Evolutionary conservation across 2,329 filamentous ascomycete genomes (phyloP).

Genomic region (Exophiala viscosa): DNA sequence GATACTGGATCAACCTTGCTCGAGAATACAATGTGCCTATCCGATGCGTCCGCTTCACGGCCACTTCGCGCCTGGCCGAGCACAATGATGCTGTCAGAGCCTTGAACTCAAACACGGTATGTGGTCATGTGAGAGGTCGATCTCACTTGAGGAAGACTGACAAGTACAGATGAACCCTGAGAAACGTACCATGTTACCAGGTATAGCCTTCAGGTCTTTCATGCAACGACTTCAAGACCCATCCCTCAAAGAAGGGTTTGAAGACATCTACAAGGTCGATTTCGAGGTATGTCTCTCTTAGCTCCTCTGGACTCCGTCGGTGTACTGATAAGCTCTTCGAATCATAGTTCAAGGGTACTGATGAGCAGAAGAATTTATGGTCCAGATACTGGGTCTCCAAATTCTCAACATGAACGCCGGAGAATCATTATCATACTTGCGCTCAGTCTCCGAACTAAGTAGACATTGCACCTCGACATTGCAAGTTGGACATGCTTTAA

Average conservation of each 20-base stretch:
- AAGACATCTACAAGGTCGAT: conserved; percentile 69
- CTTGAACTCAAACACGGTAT: conserved; percentile 45
- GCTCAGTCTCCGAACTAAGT: neutral
- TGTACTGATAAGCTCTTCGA: neutral
- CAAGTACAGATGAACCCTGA: conserved; percentile 72
- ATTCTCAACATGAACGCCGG: conserved; percentile 30
- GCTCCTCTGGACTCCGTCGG: neutral
- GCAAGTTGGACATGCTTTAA: too few species aligned
- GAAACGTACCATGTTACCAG: conserved; percentile 66
- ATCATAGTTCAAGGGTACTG: conserved; percentile 26
- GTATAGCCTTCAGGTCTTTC: conserved; percentile 76
- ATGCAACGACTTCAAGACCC: conserved; percentile 70
- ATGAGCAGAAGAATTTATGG: conserved; percentile 27
- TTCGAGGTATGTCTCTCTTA: conserved; percentile 56
- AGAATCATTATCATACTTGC: neutral
- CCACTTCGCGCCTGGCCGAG: conserved; percentile 64
- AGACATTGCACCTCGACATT: conserved; percentile 26
- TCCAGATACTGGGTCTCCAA: conserved; percentile 31
- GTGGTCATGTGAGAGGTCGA: neutral
- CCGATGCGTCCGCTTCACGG: conserved; percentile 81
- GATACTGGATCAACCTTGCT: conserved; percentile 74
- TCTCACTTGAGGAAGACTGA: neutral
- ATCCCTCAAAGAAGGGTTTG: conserved; percentile 71
- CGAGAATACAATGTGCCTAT: conserved; percentile 67
- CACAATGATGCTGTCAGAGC: conserved; percentile 87